Evolutionary conservation across 2,329 filamentous ascomycete species (phyloP).

Genomic region (Fusarium clavum): DNA sequence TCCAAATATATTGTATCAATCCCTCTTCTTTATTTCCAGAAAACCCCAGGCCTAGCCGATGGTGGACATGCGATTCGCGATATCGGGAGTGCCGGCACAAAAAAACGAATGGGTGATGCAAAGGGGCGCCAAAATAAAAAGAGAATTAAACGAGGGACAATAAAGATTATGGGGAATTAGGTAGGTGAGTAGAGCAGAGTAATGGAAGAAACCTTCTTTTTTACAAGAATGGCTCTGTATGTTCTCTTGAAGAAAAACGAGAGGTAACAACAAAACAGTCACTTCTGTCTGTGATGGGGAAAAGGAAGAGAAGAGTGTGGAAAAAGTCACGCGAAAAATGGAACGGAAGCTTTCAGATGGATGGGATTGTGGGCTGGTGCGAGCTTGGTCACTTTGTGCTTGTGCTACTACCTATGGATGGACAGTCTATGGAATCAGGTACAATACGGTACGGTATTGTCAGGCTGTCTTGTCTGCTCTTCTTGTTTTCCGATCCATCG

Average conservation of each 20-base stretch:
- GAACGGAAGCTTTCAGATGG: neutral
- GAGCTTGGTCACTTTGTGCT: constrained; percentile 1
- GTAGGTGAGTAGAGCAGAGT: neutral
- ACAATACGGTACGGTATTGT: neutral
- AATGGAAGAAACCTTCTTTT: constrained; percentile 15
- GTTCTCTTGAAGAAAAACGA: constrained; percentile 10
- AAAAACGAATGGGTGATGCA: constrained; percentile 19
- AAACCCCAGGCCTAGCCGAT: constrained; percentile 4
- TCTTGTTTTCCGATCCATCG: neutral
- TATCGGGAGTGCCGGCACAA: constrained; percentile 36
- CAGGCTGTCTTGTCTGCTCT: neutral
- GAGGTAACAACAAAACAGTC: constrained; percentile 21
- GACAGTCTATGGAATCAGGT: constrained; percentile 3
- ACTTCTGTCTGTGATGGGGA: neutral
- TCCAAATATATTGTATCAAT: neutral
- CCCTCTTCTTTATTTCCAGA: neutral
- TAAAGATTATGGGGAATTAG: constrained; percentile 1
- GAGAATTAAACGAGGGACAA: constrained; percentile 31
- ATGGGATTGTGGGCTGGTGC: neutral
- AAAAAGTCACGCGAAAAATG: constrained; percentile 18
- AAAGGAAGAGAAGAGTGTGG: neutral
- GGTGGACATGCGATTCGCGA: constrained; percentile 22
- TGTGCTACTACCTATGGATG: neutral
- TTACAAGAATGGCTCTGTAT: neutral
- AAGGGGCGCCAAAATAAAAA: constrained; percentile 7